Percentiles rank a stretch among this genome's conserved stretches.
These are phyloP conservation scores for Gracilariopsis chorda DNA, from an alignment of 23 red algal species.

Conservation along the genomic window DNA sequence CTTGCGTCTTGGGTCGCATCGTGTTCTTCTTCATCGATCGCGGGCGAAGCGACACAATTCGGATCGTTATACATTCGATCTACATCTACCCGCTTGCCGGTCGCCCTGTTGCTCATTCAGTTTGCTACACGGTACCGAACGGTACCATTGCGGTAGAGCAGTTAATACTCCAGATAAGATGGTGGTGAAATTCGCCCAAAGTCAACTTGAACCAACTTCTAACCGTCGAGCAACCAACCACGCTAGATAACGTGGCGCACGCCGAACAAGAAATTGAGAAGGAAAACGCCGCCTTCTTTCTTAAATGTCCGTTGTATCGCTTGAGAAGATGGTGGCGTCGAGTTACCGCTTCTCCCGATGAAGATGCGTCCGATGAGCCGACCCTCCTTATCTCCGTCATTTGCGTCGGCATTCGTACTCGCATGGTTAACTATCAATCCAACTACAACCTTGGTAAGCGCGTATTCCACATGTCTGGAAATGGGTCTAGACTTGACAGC, in stretches of 20 bases:
- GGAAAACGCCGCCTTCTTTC: slow-evolving; percentile 44
- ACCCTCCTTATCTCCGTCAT: slow-evolving; percentile 33
- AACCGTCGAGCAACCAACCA: slow-evolving; percentile 10
- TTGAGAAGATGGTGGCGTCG: slow-evolving; percentile 47
- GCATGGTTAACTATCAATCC: slow-evolving; percentile 25
- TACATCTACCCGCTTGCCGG: slow-evolving; percentile 58
- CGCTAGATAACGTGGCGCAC: slow-evolving; percentile 23
- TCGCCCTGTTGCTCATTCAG: slow-evolving; percentile 42
- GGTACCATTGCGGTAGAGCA: slow-evolving; percentile 38
- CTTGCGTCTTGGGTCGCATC: slow-evolving; percentile 21
- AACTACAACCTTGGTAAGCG: not conserved
- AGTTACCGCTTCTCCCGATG: not conserved
- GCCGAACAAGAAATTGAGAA: slow-evolving; percentile 15
- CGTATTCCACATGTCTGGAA: not conserved
- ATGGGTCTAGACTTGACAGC: not conserved
- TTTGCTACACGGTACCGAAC: slow-evolving; percentile 42
- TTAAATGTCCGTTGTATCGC: slow-evolving; percentile 35
- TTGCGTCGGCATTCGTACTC: slow-evolving; percentile 31
- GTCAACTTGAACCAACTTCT: slow-evolving; percentile 30
- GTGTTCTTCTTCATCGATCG: slow-evolving; percentile 34
- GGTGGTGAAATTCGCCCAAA: slow-evolving; percentile 44
- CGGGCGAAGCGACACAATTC: not conserved
- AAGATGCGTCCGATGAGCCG: not conserved
- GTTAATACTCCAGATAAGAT: slow-evolving; percentile 40
- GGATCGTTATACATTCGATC: slow-evolving; percentile 15